Conservation (phyloP, 2,329 filamentous ascomycete species). For the Clarireedia monteithiana region DNA sequence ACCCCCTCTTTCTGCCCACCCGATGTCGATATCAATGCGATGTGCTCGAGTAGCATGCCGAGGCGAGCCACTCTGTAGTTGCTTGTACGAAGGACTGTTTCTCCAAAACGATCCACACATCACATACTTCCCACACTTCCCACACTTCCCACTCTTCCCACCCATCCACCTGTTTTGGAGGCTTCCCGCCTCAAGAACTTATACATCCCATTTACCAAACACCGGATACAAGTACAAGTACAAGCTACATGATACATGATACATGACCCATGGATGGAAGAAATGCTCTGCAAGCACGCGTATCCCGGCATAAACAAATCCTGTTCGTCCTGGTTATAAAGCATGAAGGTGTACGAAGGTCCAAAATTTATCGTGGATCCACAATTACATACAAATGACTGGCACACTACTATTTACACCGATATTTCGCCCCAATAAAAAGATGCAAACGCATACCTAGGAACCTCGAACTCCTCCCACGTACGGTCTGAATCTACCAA, state of each 20-base stretch:
- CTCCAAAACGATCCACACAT: too few species aligned
- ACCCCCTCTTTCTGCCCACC: too few species aligned
- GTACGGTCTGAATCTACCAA: not conserved
- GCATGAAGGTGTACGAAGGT: not conserved
- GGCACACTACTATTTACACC: constrained; percentile 7
- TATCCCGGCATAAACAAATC: not conserved
- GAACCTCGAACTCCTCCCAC: constrained; percentile 4
- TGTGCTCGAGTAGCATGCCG: too few species aligned
- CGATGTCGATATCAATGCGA: too few species aligned
- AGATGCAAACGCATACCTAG: constrained; percentile 10
- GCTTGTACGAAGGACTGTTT: too few species aligned
- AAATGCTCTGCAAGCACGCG: not conserved
- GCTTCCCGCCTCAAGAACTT: not conserved
- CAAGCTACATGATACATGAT: too few species aligned
- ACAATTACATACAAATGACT: not conserved
- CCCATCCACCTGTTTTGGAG: not conserved
- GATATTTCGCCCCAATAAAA: constrained; percentile 11
- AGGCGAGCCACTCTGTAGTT: too few species aligned
- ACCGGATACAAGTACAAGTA: too few species aligned
- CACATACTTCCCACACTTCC: too few species aligned
- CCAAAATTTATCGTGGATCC: constrained; percentile 3
- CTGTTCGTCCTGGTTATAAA: not conserved
- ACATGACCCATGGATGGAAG: not conserved
- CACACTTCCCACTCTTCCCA: too few species aligned
- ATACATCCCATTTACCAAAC: not conserved